Percentiles rank a stretch among this genome's conserved stretches.
Evolutionary conservation across 2,329 filamentous ascomycete species (phyloP).

Genomic region (Pseudogymnoascus sp.): DNA sequence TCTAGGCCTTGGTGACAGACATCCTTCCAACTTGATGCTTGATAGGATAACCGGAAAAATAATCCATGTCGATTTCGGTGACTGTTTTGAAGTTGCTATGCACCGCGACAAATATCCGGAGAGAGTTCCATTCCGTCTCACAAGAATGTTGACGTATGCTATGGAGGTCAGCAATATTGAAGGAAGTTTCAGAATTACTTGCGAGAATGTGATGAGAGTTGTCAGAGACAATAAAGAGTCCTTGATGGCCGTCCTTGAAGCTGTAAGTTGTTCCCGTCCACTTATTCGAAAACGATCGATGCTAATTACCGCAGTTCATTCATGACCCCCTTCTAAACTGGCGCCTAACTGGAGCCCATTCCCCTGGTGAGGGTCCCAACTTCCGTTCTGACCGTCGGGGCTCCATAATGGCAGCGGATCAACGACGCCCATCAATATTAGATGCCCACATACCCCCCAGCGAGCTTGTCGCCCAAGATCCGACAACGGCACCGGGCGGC

Average conservation of each 20-base stretch:
- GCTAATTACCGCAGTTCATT: constrained; percentile 64
- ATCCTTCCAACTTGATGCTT: constrained; percentile 96
- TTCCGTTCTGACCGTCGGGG: constrained; percentile 56
- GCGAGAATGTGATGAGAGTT: constrained; percentile 97
- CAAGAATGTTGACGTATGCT: constrained; percentile 96
- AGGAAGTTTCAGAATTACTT: constrained; percentile 95
- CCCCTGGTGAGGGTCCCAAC: constrained; percentile 56
- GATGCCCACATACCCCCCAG: constrained; percentile 55
- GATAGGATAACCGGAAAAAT: constrained; percentile 95
- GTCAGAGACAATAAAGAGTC: constrained; percentile 96
- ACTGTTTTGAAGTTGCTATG: constrained; percentile 99
- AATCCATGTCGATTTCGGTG: constrained; percentile 97
- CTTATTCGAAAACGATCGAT: constrained; percentile 11
- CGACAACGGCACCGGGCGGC: constrained; percentile 33
- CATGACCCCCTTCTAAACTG: constrained; percentile 98
- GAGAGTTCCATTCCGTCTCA: constrained; percentile 93
- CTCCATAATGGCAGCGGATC: constrained; percentile 40
- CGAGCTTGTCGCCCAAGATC: constrained; percentile 44
- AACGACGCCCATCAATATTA: constrained; percentile 58
- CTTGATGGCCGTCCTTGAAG: constrained; percentile 95
- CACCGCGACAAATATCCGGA: constrained; percentile 99
- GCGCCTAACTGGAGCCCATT: constrained; percentile 65
- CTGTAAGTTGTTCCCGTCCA: constrained; percentile 53
- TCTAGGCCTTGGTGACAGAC: constrained; percentile 87
- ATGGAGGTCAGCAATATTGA: constrained; percentile 99